Percentiles rank a stretch among this genome's conserved stretches.
These are phyloP conservation scores for Yamadazyma trypodendri DNA, from an alignment of 1,139 yeast species.

Conservation along the genomic window DNA sequence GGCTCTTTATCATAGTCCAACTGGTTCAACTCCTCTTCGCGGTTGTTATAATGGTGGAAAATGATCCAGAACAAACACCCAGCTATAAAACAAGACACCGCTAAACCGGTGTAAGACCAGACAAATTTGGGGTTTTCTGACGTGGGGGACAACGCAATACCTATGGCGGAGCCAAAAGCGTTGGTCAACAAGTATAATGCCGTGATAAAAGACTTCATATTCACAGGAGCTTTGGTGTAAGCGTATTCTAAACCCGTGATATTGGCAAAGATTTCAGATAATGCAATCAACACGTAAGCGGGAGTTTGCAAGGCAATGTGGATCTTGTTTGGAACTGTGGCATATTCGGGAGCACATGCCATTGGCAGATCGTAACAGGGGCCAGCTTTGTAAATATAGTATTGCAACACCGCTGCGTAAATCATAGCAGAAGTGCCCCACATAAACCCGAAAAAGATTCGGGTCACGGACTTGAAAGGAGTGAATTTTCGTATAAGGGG, in stretches of 20 bases:
- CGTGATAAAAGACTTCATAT: conserved; percentile 68
- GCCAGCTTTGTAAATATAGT: conserved; percentile 66
- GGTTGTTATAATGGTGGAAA: conserved; percentile 55
- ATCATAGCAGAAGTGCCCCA: conserved; percentile 70
- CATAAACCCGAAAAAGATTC: conserved; percentile 74
- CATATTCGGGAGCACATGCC: conserved; percentile 25
- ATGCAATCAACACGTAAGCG: conserved; percentile 59
- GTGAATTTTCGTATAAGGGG: conserved; percentile 57
- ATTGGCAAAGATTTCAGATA: conserved; percentile 65
- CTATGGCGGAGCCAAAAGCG: conserved; percentile 70
- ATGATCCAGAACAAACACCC: conserved; percentile 63
- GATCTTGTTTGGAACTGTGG: conserved; percentile 45
- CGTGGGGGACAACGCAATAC: conserved; percentile 68
- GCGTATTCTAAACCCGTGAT: conserved; percentile 70
- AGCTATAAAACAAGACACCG: conserved; percentile 55
- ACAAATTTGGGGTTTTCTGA: conserved; percentile 66
- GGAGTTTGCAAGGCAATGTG: conserved; percentile 67
- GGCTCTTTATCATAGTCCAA: conserved; percentile 41
- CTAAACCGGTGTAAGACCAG: conserved; percentile 67
- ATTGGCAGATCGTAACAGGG: conserved; percentile 72
- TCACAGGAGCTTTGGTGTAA: conserved; percentile 65
- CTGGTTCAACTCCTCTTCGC: conserved; percentile 61
- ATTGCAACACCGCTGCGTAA: conserved; percentile 80
- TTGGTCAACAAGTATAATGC: conserved; percentile 59
- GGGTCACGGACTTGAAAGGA: conserved; percentile 66